phyloP scores from a whole-genome alignment of 169 alveolate species.

The Eimeria mitis region DNA sequence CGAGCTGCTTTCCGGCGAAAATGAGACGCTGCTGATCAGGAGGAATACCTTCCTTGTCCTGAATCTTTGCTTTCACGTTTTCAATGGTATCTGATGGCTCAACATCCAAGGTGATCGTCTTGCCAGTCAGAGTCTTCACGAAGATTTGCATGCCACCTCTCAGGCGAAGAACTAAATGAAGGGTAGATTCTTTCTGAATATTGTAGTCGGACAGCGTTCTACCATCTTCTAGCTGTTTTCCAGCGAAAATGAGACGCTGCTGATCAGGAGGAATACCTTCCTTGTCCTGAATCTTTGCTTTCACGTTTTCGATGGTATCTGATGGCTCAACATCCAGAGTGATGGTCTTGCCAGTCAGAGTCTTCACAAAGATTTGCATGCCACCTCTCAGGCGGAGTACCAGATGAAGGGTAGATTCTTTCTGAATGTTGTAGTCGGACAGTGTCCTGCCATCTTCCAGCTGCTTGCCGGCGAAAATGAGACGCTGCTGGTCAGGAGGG shows the following conservation, averaged over 20 bases:
- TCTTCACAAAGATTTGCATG: conserved; percentile 98
- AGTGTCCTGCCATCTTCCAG: conserved; percentile 98
- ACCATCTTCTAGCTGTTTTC: conserved; percentile 99
- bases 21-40: too few relatives aligned
- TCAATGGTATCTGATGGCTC: too few relatives aligned
- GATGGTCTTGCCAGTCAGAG: conserved; percentile 98
- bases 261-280: conserved; percentile 99
- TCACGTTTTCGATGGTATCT: conserved; percentile 98
- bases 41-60: too few relatives aligned
- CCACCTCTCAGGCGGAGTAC: conserved; percentile 68
- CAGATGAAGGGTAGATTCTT: conserved; percentile 89
- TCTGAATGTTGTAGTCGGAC: conserved; percentile 99
- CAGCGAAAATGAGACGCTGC: conserved; percentile 99
- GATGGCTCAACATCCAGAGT: conserved; percentile 98
- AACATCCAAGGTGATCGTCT: too few relatives aligned
- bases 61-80: too few relatives aligned
- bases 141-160: too few relatives aligned
- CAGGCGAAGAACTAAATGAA: conserved; percentile 92
- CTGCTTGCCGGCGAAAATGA: conserved; percentile 99
- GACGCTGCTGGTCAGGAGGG: conserved; percentile 99
- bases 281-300: conserved; percentile 86
- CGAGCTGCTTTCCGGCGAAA: too few relatives aligned
- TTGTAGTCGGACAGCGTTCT: conserved; percentile 99
- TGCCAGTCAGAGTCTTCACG: too few relatives aligned
- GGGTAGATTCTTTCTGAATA: conserved; percentile 95